phyloP scores from a whole-genome alignment of 2,329 filamentous ascomycete genomes.

The Colletotrichum noveboracense region DNA sequence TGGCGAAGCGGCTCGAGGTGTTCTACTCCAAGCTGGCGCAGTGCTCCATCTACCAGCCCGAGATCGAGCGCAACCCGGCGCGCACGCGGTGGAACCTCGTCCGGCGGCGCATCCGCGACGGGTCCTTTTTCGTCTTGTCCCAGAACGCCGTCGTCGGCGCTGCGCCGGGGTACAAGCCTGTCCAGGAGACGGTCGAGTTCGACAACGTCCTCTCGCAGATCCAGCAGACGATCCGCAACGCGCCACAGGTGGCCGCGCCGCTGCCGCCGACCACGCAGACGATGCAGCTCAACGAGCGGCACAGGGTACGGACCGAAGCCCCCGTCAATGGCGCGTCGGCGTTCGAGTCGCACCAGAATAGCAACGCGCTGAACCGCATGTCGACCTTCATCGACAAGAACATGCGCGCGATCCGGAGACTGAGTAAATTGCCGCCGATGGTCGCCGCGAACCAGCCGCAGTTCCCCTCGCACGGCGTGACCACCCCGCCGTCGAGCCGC shows the following conservation, averaged over 20 bases:
- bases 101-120: conserved; percentile 51
- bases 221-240: conserved; percentile 35
- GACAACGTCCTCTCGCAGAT: conserved; percentile 50
- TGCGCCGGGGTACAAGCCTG: conserved; percentile 29
- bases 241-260: conserved; percentile 21
- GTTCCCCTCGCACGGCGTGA: conserved; percentile 5
- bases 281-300: conserved; percentile 44
- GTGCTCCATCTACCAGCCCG: conserved; percentile 54
- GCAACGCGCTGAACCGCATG: conserved; percentile 48
- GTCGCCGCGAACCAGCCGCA: conserved; percentile 28
- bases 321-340: conserved; percentile 38
- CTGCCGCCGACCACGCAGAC: conserved; percentile 24
- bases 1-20: conserved; percentile 54
- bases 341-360: conserved; percentile 47
- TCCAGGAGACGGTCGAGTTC: conserved; percentile 45
- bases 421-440: conserved; percentile 43
- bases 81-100: conserved; percentile 58
- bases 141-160: conserved; percentile 37
- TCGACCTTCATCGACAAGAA: conserved; percentile 48
- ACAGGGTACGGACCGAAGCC: conserved; percentile 39
- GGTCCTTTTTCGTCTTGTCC: conserved; percentile 56
- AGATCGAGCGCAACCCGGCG: conserved; percentile 57
- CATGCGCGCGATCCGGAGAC: conserved; percentile 45
- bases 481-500: conserved; percentile 38
- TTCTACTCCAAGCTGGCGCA: conserved; percentile 57